These are phyloP conservation scores for Rhodotorula sp. DNA, from an alignment of 1,284 basidiomycete genomes.

Conservation along the genomic window DNA sequence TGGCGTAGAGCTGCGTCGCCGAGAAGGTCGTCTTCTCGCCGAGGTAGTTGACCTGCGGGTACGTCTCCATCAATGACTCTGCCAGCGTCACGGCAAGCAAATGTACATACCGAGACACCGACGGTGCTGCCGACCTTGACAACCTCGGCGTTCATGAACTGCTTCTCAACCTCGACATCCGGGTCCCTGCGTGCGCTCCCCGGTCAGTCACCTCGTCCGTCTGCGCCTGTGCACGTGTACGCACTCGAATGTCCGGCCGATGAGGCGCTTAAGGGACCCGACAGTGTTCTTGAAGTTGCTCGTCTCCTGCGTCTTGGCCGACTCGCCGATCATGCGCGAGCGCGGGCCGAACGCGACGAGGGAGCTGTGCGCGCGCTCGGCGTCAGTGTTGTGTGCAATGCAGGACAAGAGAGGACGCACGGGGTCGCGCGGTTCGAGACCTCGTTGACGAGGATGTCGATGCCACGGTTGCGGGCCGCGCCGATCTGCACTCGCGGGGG, in stretches of 20 bases:
- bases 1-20: conserved; percentile 79
- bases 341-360: conserved; percentile 87
- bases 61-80: neutral
- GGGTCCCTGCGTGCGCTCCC: conserved; percentile 26
- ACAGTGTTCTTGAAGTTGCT: conserved; percentile 96
- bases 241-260: conserved; percentile 67
- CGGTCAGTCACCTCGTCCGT: neutral
- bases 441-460: conserved; percentile 66
- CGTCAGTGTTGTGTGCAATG: conserved; percentile 54
- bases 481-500: conserved; percentile 34
- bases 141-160: conserved; percentile 80
- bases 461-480: conserved; percentile 48
- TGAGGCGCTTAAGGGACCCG: conserved; percentile 82
- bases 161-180: conserved; percentile 70
- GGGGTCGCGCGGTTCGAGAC: conserved; percentile 92
- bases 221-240: neutral
- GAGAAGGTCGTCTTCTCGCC: conserved; percentile 76
- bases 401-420: conserved; percentile 53
- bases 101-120: conserved; percentile 70
- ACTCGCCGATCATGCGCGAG: conserved; percentile 83
- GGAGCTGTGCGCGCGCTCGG: conserved; percentile 72
- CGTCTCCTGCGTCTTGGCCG: conserved; percentile 95
- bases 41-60: conserved; percentile 75
- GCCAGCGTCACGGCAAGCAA: neutral
- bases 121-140: conserved; percentile 78